These are phyloP conservation scores for Metschnikowia borealis DNA, from an alignment of 805 yeast genomes.

Conservation along the genomic window DNA sequence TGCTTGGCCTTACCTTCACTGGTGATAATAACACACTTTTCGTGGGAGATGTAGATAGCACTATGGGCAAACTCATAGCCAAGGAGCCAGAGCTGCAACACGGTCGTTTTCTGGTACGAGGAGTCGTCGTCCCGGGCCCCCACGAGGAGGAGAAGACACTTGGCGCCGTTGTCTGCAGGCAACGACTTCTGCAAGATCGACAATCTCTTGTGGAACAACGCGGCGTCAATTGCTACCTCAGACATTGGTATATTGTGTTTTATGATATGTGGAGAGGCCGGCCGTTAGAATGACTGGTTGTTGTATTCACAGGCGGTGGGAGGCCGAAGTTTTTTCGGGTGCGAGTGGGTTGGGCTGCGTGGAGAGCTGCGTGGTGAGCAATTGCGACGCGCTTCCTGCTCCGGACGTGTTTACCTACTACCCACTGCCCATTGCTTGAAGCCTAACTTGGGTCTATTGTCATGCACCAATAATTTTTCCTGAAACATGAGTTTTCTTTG, in stretches of 20 bases:
- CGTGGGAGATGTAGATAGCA: constrained; percentile 58
- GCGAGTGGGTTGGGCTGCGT: neutral
- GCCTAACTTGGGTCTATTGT: too few species aligned
- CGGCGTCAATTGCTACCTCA: constrained; percentile 53
- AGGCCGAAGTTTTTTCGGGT: constrained; percentile 1
- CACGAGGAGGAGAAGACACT: constrained; percentile 53
- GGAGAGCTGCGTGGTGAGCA: neutral
- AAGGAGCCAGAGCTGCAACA: constrained; percentile 83
- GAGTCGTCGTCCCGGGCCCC: constrained; percentile 87
- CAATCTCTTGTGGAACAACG: constrained; percentile 51
- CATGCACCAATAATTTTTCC: too few species aligned
- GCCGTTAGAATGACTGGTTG: constrained; percentile 4
- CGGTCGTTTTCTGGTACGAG: constrained; percentile 84
- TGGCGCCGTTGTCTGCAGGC: constrained; percentile 19
- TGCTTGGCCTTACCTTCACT: constrained; percentile 83
- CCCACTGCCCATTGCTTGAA: too few species aligned
- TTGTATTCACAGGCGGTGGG: neutral
- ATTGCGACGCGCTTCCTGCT: neutral
- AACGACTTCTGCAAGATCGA: constrained; percentile 36
- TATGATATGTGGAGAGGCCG: neutral
- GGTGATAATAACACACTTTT: constrained; percentile 63
- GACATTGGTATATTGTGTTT: constrained; percentile 37
- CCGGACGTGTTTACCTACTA: too few species aligned
- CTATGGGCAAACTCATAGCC: constrained; percentile 98
- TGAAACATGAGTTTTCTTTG: too few species aligned